A percentile compares a stretch with the other conserved stretches of the same genome.
phyloP scores from a whole-genome alignment of 2,329 filamentous ascomycete species.

The Trichoderma hamatum region DNA sequence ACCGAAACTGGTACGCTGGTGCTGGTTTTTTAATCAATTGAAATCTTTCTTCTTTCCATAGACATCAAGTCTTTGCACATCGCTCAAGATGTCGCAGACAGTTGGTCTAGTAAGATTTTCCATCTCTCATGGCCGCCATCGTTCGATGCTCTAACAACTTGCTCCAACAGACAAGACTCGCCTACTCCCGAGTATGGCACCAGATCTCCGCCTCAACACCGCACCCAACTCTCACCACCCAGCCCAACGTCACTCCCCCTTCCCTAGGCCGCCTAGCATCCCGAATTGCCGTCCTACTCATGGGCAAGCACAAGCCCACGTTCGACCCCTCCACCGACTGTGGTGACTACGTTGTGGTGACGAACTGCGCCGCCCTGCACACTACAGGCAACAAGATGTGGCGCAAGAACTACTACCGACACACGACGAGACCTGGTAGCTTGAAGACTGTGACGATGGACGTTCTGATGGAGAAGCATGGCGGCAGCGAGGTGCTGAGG shows the following conservation, averaged over 20 bases:
- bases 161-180: constrained; percentile 78
- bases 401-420: constrained; percentile 95
- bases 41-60: not conserved
- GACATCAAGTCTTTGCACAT: not conserved
- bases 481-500: constrained; percentile 86
- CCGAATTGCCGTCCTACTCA: constrained; percentile 81
- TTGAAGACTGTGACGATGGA: constrained; percentile 93
- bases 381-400: constrained; percentile 89
- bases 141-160: not conserved
- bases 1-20: not conserved
- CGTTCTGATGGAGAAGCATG: constrained; percentile 88
- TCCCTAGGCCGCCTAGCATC: constrained; percentile 89
- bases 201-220: constrained; percentile 71
- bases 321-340: constrained; percentile 97
- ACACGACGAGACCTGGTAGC: constrained; percentile 86
- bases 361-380: constrained; percentile 83
- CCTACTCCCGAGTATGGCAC: constrained; percentile 97
- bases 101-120: constrained; percentile 23
- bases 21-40: not conserved
- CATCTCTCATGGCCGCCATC: not conserved
- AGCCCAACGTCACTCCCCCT: constrained; percentile 63
- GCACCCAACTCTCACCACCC: constrained; percentile 63
- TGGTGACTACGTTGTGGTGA: constrained; percentile 97
- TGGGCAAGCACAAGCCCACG: constrained; percentile 99
- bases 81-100: constrained; percentile 25